Evolutionary conservation across 495 filamentous ascomycete genomes (phyloP), one percentile per base, ranked within the genome.

Genomic region (Pseudomonodictys pantanalensis): DNA sequence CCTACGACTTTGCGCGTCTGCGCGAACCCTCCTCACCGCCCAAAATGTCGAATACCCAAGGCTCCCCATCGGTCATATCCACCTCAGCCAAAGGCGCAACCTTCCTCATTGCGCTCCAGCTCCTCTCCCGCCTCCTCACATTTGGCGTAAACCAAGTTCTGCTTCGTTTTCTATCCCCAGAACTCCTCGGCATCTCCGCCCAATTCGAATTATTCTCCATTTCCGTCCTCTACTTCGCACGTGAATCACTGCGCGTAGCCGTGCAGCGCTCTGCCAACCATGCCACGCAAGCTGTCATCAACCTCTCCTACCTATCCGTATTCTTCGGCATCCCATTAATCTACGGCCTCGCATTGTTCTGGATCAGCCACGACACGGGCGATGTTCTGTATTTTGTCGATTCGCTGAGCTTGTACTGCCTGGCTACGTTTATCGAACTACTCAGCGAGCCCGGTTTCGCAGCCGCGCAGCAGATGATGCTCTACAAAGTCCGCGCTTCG

Each of bases 181-280:
- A 86, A 39, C 77, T 91, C 0, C 79, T 97, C 1, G 93, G 91
- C 3, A 78, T 93, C 25, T 88, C 91, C 1, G 83, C 90, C 2
- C 95, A 96, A 69, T 81, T 97, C 3, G 93, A 99, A 59, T 82
- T 97, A 1, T 96, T 88, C 71, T 89, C 89, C 55, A 85, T 92
- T 26, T 86, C 89, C 1, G 85, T 95, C 10, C 77, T 97, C 1
- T 96, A 91, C 70, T 97, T 97, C 63, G 88, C 93, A 0, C 79
- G 93, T 28, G 93, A 99, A 73, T 89, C 86, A 52, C 75, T 97
- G 39, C 82, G 93, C 17, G 84, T 91, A 22, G 91, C 91, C 2
- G 80, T 95, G 32, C 92, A 96, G 71, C 81, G 92, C 57, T 88
- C 95, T 25, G 71, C 78, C 24, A 56, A 59, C 45, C 26, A 62